Evolutionary conservation across 192 early-diverging fungal genomes (phyloP).

Genomic region (Umbelopsis ramanniana): DNA sequence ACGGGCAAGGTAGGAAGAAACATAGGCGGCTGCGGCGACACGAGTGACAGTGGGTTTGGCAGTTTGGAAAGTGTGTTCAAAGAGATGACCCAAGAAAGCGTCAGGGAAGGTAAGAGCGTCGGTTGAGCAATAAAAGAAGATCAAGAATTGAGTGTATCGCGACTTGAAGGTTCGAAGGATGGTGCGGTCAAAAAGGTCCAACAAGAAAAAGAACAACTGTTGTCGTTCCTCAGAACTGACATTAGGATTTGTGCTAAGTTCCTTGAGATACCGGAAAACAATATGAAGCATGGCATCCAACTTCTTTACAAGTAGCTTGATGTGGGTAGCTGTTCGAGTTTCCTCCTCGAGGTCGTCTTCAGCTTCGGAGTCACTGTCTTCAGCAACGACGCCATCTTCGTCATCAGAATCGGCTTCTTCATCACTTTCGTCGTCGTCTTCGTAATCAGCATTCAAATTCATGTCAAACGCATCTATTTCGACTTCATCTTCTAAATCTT

Average conservation of each 20-base stretch:
- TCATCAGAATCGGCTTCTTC: slow-evolving; percentile 51
- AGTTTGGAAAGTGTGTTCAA: slow-evolving; percentile 59
- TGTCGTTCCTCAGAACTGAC: slow-evolving; percentile 37
- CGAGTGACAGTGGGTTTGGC: slow-evolving; percentile 68
- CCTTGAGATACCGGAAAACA: slow-evolving; percentile 63
- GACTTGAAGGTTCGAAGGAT: slow-evolving; percentile 88
- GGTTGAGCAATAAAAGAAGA: slow-evolving; percentile 81
- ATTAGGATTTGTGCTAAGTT: slow-evolving; percentile 18
- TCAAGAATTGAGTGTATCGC: slow-evolving; percentile 89
- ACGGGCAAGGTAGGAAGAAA: slow-evolving; percentile 87
- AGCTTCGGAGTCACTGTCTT: slow-evolving; percentile 44
- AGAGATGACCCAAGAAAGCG: slow-evolving; percentile 78
- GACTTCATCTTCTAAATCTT: slow-evolving; percentile 77
- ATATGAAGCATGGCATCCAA: slow-evolving; percentile 74
- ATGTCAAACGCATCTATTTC: slow-evolving; percentile 44
- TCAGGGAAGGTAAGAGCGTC: slow-evolving; percentile 69
- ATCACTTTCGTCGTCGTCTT: slow-evolving; percentile 44
- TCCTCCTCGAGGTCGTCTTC: slow-evolving; percentile 33
- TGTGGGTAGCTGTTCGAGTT: slow-evolving; percentile 43
- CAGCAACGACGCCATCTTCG: slow-evolving; percentile 42
- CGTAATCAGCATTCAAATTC: slow-evolving; percentile 44
- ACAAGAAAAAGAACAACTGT: slow-evolving; percentile 67
- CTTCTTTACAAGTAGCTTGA: slow-evolving; percentile 66
- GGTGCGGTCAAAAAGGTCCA: slow-evolving; percentile 79
- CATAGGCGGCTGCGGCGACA: slow-evolving; percentile 80